Conservation (phyloP, 495 filamentous ascomycete genomes). For the Penicillium cinerascens region DNA sequence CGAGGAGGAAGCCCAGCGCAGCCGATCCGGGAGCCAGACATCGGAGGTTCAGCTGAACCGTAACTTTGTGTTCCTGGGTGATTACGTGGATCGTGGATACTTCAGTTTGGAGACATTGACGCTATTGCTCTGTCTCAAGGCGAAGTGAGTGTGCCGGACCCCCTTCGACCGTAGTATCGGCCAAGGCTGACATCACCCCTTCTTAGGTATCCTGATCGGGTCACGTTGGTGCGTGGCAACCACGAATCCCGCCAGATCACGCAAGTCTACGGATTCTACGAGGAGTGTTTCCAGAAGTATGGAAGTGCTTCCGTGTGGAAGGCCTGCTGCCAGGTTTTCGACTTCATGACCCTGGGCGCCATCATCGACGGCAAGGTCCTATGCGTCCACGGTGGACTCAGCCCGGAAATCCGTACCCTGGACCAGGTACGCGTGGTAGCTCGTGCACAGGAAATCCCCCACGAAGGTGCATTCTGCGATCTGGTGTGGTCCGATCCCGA, state of each 20-base stretch:
- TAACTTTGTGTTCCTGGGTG: slow-evolving; percentile 94
- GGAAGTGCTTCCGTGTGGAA: slow-evolving; percentile 99
- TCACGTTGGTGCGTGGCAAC: slow-evolving; percentile 94
- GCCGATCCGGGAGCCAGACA: slow-evolving; percentile 38
- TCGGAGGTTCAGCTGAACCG: slow-evolving; percentile 51
- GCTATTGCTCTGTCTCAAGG: slow-evolving; percentile 91
- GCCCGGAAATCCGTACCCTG: slow-evolving; percentile 91
- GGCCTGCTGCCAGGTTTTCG: slow-evolving; percentile 97
- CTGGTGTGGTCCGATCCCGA: slow-evolving; percentile 98
- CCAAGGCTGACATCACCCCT: slow-evolving; percentile 5
- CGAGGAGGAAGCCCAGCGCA: slow-evolving; percentile 25
- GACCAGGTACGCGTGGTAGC: slow-evolving; percentile 98
- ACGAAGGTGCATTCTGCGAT: slow-evolving; percentile 97
- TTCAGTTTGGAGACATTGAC: slow-evolving; percentile 98
- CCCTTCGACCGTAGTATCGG: neutral
- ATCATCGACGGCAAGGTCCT: slow-evolving; percentile 96
- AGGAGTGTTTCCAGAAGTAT: slow-evolving; percentile 97
- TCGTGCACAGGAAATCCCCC: slow-evolving; percentile 93
- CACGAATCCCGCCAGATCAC: slow-evolving; percentile 98
- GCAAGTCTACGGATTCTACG: slow-evolving; percentile 98
- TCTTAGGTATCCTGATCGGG: slow-evolving; percentile 81
- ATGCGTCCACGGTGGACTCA: slow-evolving; percentile 95
- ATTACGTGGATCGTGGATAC: slow-evolving; percentile 96
- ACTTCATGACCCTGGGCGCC: slow-evolving; percentile 92
- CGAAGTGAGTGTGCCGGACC: slow-evolving; percentile 62